Evolutionary conservation across 805 yeast species (phyloP), one percentile per base, ranked within the genome.

Genomic region (Naumovozyma dairenensis): DNA sequence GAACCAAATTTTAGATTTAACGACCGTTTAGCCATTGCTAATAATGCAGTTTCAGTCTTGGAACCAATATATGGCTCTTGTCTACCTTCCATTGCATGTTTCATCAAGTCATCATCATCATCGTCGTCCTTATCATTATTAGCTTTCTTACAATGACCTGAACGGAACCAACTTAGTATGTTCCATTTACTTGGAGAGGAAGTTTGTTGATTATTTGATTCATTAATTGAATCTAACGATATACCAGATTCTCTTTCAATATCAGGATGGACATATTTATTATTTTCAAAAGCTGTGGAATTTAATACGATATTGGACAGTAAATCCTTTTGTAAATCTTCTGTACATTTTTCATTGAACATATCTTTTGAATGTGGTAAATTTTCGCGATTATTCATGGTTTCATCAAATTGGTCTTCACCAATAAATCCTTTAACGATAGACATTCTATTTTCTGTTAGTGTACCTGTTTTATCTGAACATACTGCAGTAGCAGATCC

Each of bases 401-500:
- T 59, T 41, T 73, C 77, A 44, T 75, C 74, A 45, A 80, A 77
- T 29, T 64, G 65, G n/a, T 58, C 37, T 27, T 59, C 57, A 7
- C 92, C 93, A 21, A 86, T 51, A 17, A 72, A 62, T 3, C 92
- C 94, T 36, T 69, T 72, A 8, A 86, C 95, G 5, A 92, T 86
- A 25, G 85, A 73, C 99, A 92, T 92, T 49, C 68, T 70, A 57
- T 92, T 92, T 56, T 86, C 94, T 2, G 99, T 92, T 37, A 92
- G 68, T 9, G 99, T 92, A 39, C 98, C 98, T 1, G 98, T 92
- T 58, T 92, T 89, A 63, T 92, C 98, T 0, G 96, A 86, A 59
- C 98, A 92, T 33, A 92, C 70, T 4, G 96, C 92, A 10, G 97
- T 92, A 2, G 96, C 98, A 30, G 94, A 85, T 28, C 99, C 98